Evolutionary conservation across 1,139 yeast genomes (phyloP), one percentile per base, ranked within the genome.

Genomic region (Diutina rugosa): DNA sequence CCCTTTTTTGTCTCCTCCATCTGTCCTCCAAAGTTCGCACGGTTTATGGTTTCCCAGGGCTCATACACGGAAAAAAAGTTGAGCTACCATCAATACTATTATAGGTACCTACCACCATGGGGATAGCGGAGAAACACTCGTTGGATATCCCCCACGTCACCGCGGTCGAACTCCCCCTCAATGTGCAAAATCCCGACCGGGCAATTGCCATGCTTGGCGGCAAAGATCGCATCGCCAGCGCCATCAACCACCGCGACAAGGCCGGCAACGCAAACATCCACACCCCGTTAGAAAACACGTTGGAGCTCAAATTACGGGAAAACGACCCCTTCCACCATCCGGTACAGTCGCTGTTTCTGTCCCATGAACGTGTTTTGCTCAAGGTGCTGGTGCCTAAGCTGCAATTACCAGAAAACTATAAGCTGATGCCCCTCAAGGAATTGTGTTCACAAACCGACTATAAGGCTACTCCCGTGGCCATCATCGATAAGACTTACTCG

Each of bases 191-290:
- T 65, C 70, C 77, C 0, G 77, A 77, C 30, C 77, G 76, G 58
- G 97, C 96, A 0, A 70, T 90, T 6, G 69, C 69, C 2, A 81
- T 89, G 85, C 79, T 91, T 51, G 98, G 98, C 3, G 97, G 97
- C 0, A 69, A 74, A 44, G 71, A 73, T 58, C 77, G 67, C 69
- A 69, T 81, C 14, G 63, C 73, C 8, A 66, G 67, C 56, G 78
- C 77, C 4, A 66, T 74, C 45, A 71, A 70, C 60, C 62, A 72
- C 7, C 63, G 16, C 56, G 55, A 59, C 55, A 57, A 56, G 61
- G 21, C 60, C 55, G 54, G 62, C 58, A 58, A 57, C 61, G 28
- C 56, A 56, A 46, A 61, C 59, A 55, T 57, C 59, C 18, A 58
- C 60, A 48, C 60, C 59, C 52, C 63, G 58, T 49, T 58, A 59